These are phyloP conservation scores for Pistacia atlantica DNA, from an alignment of 345 rosid genomes.

Conservation along the genomic window DNA sequence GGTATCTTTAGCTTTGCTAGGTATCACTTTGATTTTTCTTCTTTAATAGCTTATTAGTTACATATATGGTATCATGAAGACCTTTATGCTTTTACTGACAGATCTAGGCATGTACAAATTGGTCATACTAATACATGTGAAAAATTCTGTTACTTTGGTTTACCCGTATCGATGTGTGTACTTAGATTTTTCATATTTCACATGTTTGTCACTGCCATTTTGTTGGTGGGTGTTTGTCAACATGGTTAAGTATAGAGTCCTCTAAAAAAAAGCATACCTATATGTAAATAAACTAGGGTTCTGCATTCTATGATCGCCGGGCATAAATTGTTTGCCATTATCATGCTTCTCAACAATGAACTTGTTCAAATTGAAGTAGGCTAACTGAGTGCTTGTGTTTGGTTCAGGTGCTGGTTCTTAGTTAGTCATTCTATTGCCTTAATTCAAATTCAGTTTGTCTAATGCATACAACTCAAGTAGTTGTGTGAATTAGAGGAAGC, in stretches of 20 bases:
- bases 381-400: neutral
- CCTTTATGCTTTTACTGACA: neutral
- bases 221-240: neutral
- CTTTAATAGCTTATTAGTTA: slow-evolving; percentile 10
- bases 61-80: neutral
- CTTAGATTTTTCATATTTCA: neutral
- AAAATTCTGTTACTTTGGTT: slow-evolving; percentile 7
- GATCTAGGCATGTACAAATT: slow-evolving; percentile 6
- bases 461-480: neutral
- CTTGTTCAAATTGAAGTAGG: neutral
- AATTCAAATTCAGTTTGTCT: neutral
- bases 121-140: neutral
- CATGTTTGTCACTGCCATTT: neutral
- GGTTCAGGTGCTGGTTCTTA: neutral
- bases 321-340: neutral
- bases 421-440: neutral
- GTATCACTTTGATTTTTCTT: slow-evolving; percentile 34
- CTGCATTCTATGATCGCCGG: neutral
- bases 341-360: neutral
- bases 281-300: no score
- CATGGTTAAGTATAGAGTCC: neutral
- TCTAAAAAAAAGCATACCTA: neutral
- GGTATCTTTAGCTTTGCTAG: slow-evolving; percentile 58
- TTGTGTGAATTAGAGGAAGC: neutral
- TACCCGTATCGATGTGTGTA: neutral